phyloP scores from a whole-genome alignment of 129 eudicot species.

The Kitagawia praeruptora region DNA sequence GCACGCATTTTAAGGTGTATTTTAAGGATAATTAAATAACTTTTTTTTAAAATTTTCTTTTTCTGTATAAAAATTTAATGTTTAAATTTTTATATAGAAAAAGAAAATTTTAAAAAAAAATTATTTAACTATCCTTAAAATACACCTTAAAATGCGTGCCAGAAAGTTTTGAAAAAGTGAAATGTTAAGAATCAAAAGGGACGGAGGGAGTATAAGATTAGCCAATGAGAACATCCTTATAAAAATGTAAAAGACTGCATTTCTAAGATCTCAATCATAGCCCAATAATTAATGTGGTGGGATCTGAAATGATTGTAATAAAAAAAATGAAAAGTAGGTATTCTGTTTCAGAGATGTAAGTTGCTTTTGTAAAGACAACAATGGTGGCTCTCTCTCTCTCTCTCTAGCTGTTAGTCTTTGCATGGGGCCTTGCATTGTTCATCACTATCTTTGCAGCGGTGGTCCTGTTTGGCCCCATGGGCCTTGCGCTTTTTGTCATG shows the following conservation, averaged over 20 bases:
- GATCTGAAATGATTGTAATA: background rate
- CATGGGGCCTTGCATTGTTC: background rate
- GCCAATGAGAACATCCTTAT: background rate
- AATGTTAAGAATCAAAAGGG: too few relatives aligned
- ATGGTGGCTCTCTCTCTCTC: background rate
- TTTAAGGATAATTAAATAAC: too few relatives aligned
- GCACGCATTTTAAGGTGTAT: too few relatives aligned
- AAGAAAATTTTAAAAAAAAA: too few relatives aligned
- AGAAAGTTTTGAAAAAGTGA: too few relatives aligned
- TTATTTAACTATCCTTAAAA: too few relatives aligned
- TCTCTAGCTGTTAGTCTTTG: background rate
- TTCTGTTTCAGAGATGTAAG: background rate
- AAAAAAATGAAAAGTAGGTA: background rate
- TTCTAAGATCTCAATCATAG: background rate
- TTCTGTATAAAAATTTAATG: too few relatives aligned
- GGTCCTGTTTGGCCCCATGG: constrained; percentile 5
- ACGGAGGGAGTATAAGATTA: too few relatives aligned
- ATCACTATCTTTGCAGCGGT: background rate
- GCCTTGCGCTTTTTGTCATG: background rate
- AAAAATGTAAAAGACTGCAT: background rate
- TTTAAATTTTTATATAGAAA: too few relatives aligned
- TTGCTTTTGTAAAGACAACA: background rate
- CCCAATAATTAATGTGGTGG: background rate
- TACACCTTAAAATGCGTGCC: too few relatives aligned
- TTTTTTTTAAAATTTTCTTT: too few relatives aligned